Base-by-base conservation (phyloP, 2,329 filamentous ascomycete species). In the Aspergillus quadrilineatus region DNA sequence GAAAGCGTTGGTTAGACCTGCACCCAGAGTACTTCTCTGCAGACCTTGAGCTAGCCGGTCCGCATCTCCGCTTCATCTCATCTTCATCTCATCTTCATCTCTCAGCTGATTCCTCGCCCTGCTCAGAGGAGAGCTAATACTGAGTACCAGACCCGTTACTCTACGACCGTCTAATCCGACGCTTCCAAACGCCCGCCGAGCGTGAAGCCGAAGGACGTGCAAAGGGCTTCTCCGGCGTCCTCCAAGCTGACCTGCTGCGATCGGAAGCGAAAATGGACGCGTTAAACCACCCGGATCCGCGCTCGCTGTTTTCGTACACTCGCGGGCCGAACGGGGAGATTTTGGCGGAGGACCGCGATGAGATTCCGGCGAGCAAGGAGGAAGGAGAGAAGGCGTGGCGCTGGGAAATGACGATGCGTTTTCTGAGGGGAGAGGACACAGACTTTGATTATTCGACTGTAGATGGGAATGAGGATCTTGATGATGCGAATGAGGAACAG, bases 81-180 rank as follows among this genome's bases (percentile, higher is more conserved):
- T 60, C 22, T 68, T 66, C 70, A 55, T 66, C 63, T 61, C 64
- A 47, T 60, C 61, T 62, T 58, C 45, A 50, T 57, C 14, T 32
- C 14, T 15, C 14, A 9, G 28, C 44, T 14, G 17, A 26, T 14
- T 43, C 6, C 2, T 15, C 34, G 30, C 10, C 28, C 15, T 30
- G 7, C 36, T 12, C 44, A 59, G 50, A 57, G 30, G 17, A 47
- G 59, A 62, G 67, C 70, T 74, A 72, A 73, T 55, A 54, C 55
- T 39, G 42, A 34, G 48, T 29, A 61, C 57, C 55, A 81, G 89
- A 94, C 73, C 90, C 91, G 1, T 77, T 93, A 7, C 82, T 95
- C 32, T 96, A 96, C 77, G 89, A 95, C 71, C 83, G 85, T 52
- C 80, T 95, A 26, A 83, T 96, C 58, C 85, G 90, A 51, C 85